Conservation (phyloP, 1,284 basidiomycete genomes). For the Melanopsichium pennsylvanicum region DNA sequence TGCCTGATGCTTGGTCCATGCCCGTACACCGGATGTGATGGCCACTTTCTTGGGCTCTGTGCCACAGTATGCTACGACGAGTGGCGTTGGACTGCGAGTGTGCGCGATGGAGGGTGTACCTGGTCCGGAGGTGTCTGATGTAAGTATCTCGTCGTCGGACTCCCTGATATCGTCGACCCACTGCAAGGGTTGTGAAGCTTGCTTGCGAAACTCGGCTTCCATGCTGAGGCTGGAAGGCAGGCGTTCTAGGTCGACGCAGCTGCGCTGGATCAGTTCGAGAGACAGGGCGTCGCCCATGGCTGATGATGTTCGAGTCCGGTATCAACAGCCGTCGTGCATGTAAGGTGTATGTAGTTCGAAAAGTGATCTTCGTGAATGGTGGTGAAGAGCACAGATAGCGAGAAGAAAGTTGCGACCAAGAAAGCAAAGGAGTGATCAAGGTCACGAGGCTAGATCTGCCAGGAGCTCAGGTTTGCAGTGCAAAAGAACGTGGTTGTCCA, state of each 20-base stretch:
- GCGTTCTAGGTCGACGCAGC: constrained; percentile 18
- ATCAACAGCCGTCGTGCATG: not conserved
- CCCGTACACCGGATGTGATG: constrained; percentile 35
- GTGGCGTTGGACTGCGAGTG: constrained; percentile 19
- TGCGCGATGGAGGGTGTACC: constrained; percentile 9
- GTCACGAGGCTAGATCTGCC: too few relatives aligned
- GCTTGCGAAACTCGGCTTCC: constrained; percentile 17
- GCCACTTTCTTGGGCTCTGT: constrained; percentile 25
- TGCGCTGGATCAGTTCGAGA: constrained; percentile 7
- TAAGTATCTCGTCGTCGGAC: constrained; percentile 16
- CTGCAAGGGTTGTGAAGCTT: constrained; percentile 20
- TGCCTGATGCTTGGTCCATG: constrained; percentile 43
- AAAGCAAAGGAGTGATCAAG: too few relatives aligned
- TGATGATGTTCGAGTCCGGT: not conserved
- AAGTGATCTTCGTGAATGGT: not conserved
- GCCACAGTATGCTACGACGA: constrained; percentile 23
- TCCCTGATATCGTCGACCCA: constrained; percentile 32
- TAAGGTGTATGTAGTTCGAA: not conserved
- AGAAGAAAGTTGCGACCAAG: too few relatives aligned
- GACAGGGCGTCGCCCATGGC: not conserved
- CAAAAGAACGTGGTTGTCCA: too few relatives aligned
- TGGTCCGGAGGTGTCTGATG: constrained; percentile 20
- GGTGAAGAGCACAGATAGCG: too few relatives aligned
- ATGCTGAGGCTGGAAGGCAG: constrained; percentile 30
- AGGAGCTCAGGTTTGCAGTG: too few relatives aligned